A percentile compares a stretch with the other conserved stretches of the same genome.
These are phyloP conservation scores for Hymenoscyphus fraxineus DNA, from an alignment of 2,329 filamentous ascomycete species.

Conservation along the genomic window DNA sequence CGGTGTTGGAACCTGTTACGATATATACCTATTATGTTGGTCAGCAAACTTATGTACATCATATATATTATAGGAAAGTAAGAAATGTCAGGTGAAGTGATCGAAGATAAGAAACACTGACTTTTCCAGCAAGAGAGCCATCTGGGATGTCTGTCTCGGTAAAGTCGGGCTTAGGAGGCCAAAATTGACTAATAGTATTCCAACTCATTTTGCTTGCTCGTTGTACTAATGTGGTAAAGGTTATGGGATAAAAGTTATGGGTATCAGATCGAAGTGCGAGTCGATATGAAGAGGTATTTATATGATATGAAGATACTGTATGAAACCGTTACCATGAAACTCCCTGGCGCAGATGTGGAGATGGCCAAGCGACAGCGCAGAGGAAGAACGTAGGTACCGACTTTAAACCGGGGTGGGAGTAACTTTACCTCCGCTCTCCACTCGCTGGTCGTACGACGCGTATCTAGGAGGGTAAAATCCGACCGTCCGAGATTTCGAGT, in stretches of 20 bases:
- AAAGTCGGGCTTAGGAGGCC: constrained; percentile 6
- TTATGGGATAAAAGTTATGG: not conserved
- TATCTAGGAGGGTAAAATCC: too few species aligned
- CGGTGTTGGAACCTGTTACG: constrained; percentile 36
- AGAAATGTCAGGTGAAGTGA: not conserved
- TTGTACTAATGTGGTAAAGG: not conserved
- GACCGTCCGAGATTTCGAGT: too few species aligned
- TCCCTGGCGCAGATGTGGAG: too few species aligned
- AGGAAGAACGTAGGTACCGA: too few species aligned
- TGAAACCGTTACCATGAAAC: too few species aligned
- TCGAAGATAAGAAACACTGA: not conserved
- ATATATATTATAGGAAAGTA: not conserved
- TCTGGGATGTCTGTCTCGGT: constrained; percentile 4
- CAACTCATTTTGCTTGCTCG: not conserved
- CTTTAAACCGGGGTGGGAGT: too few species aligned
- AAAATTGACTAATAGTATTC: not conserved
- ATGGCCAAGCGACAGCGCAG: too few species aligned
- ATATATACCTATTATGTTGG: constrained; percentile 28
- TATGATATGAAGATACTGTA: too few species aligned
- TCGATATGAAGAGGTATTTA: not conserved
- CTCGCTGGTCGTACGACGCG: too few species aligned
- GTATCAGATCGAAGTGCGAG: not conserved
- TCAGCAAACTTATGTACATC: not conserved
- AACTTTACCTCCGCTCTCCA: too few species aligned
- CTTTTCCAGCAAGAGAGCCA: not conserved